Evolutionary conservation across 1,284 basidiomycete species (phyloP).

Genomic region (Rhodofomes roseus): DNA sequence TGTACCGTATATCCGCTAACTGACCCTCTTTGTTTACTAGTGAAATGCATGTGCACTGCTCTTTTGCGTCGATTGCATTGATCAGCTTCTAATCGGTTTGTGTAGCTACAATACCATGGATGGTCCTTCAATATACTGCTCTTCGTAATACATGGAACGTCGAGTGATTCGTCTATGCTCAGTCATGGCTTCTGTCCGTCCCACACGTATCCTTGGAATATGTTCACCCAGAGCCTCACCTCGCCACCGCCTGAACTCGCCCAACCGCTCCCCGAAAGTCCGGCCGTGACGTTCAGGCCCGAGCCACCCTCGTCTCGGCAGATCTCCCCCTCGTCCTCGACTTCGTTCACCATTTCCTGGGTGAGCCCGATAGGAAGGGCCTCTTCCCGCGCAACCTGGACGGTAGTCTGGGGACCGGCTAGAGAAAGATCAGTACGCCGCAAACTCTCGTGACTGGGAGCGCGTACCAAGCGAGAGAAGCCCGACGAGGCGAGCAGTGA

Average conservation of each 20-base stretch:
- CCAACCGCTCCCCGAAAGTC: slow-evolving; percentile 24
- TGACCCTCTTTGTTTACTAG: slow-evolving; percentile 1
- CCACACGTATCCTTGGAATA: slow-evolving; percentile 65
- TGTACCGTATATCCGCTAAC: slow-evolving; percentile 6
- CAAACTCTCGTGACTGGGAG: background rate
- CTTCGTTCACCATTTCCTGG: slow-evolving; percentile 69
- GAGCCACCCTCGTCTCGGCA: slow-evolving; percentile 68
- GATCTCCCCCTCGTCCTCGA: slow-evolving; percentile 64
- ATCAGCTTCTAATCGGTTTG: background rate
- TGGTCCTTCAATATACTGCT: background rate
- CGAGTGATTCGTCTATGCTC: background rate
- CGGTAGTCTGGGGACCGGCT: slow-evolving; percentile 43
- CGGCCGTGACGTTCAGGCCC: slow-evolving; percentile 32
- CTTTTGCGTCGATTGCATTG: background rate
- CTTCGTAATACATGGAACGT: background rate
- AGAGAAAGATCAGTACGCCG: background rate
- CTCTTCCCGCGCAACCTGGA: slow-evolving; percentile 69
- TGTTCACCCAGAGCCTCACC: slow-evolving; percentile 66
- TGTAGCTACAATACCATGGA: slow-evolving; percentile 6
- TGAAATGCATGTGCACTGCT: background rate
- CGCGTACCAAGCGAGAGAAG: slow-evolving; percentile 44
- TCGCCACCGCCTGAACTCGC: slow-evolving; percentile 42
- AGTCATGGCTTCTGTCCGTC: slow-evolving; percentile 45
- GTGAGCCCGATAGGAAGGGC: slow-evolving; percentile 67
- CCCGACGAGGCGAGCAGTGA: slow-evolving; percentile 60